phyloP scores from a whole-genome alignment of 306 rosid genomes.

The Glycyrrhiza uralensis region DNA sequence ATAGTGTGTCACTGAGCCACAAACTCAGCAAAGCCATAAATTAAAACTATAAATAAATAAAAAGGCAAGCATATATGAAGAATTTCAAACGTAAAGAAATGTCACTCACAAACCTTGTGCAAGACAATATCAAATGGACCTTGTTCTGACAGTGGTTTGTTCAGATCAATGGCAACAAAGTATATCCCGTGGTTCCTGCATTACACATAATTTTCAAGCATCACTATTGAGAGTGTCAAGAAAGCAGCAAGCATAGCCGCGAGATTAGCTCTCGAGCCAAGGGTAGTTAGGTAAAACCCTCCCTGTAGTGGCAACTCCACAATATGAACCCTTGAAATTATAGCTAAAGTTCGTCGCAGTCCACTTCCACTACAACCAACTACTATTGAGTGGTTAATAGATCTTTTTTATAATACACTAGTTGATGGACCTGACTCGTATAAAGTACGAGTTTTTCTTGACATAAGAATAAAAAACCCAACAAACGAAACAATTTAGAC shows the following conservation, averaged over 20 bases:
- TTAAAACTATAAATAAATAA: not conserved
- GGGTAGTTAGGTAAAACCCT: not conserved
- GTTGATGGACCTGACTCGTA: too few relatives aligned
- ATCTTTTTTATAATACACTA: not conserved
- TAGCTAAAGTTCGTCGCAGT: not conserved
- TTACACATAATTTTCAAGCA: conserved; percentile 4
- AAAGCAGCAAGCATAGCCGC: not conserved
- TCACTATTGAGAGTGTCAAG: not conserved
- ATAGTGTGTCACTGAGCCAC: not conserved
- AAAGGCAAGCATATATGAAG: not conserved
- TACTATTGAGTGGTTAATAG: not conserved
- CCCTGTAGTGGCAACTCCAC: not conserved
- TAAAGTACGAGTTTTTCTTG: too few relatives aligned
- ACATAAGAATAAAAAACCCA: too few relatives aligned
- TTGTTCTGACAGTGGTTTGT: conserved; percentile 44
- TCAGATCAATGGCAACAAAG: conserved; percentile 47
- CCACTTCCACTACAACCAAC: not conserved
- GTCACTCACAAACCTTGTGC: conserved; percentile 40
- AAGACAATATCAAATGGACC: conserved; percentile 51
- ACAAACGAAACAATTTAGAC: too few relatives aligned
- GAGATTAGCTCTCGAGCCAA: not conserved
- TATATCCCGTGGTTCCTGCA: conserved; percentile 48
- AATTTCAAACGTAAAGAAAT: conserved; percentile 14
- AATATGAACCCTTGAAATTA: not conserved
- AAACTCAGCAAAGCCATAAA: not conserved